Evolutionary conservation across 2,329 filamentous ascomycete genomes (phyloP).

Genomic region (Ascochyta pisi): DNA sequence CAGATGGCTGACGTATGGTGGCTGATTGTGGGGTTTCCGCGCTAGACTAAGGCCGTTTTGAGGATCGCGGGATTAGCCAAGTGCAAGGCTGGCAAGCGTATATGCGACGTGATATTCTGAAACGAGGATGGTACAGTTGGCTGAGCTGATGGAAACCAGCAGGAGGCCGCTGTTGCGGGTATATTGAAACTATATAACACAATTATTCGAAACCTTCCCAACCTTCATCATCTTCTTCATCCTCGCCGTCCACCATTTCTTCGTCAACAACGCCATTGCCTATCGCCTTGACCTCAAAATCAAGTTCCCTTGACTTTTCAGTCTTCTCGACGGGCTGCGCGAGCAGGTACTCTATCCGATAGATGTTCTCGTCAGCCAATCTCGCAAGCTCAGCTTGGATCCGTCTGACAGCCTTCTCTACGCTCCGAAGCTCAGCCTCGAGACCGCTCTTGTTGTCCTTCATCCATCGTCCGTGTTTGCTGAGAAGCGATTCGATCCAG

Average conservation of each 20-base stretch:
- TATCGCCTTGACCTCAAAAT: slow-evolving; percentile 43
- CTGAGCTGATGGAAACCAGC: background rate
- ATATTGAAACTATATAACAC: background rate
- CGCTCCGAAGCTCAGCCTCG: slow-evolving; percentile 82
- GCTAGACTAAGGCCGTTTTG: slow-evolving; percentile 12
- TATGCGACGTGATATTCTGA: background rate
- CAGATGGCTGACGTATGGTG: slow-evolving; percentile 13
- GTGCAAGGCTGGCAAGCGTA: background rate
- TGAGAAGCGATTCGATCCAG: slow-evolving; percentile 85
- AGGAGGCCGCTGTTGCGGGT: background rate
- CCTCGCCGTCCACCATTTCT: slow-evolving; percentile 39
- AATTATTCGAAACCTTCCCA: slow-evolving; percentile 61
- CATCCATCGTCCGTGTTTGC: slow-evolving; percentile 84
- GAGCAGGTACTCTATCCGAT: slow-evolving; percentile 84
- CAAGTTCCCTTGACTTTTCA: slow-evolving; percentile 32
- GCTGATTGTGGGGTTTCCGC: slow-evolving; percentile 14
- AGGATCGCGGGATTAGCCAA: background rate
- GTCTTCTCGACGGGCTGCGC: slow-evolving; percentile 55
- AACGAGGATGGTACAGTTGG: too few relatives aligned
- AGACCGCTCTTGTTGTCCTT: slow-evolving; percentile 80
- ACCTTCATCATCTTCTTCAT: slow-evolving; percentile 48
- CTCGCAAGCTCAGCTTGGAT: slow-evolving; percentile 84
- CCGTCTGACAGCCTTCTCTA: slow-evolving; percentile 79
- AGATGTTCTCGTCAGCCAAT: slow-evolving; percentile 85
- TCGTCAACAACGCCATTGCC: slow-evolving; percentile 47